A percentile compares a stretch with the other conserved stretches of the same genome.
Conservation (phyloP, 768 basidiomycete genomes). For the Tricholoma saponaceum region DNA sequence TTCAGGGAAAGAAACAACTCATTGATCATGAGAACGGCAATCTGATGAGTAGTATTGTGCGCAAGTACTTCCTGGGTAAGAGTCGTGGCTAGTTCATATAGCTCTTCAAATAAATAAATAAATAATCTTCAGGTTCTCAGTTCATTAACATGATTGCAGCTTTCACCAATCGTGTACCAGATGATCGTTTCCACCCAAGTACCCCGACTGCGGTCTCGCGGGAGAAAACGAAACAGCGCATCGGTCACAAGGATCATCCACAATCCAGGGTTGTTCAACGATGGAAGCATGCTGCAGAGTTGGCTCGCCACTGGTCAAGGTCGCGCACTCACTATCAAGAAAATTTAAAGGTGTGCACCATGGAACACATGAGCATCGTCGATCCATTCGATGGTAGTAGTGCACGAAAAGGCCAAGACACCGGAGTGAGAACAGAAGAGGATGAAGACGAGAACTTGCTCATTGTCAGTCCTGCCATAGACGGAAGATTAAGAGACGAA, state of each 20-base stretch:
- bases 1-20: slow-evolving; percentile 63
- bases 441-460: slow-evolving; percentile 44
- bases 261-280: slow-evolving; percentile 28
- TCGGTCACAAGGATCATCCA: slow-evolving; percentile 16
- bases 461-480: slow-evolving; percentile 58
- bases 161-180: slow-evolving; percentile 23
- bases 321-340: slow-evolving; percentile 53
- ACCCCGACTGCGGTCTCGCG: slow-evolving; percentile 44
- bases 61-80: slow-evolving; percentile 80
- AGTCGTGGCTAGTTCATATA: not conserved
- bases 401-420: slow-evolving; percentile 31
- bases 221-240: slow-evolving; percentile 38
- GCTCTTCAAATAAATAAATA: not conserved
- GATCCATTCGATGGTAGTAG: slow-evolving; percentile 67
- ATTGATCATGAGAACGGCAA: slow-evolving; percentile 83
- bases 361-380: slow-evolving; percentile 75
- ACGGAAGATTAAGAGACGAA: slow-evolving; percentile 61
- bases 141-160: slow-evolving; percentile 67
- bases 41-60: slow-evolving; percentile 72
- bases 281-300: slow-evolving; percentile 45
- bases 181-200: slow-evolving; percentile 34
- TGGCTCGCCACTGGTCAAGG: slow-evolving; percentile 40
- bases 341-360: slow-evolving; percentile 52
- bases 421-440: slow-evolving; percentile 10
- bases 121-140: slow-evolving; percentile 54